phyloP scores from a whole-genome alignment of 2,329 filamentous ascomycete species.

The Zarea fungicola region DNA sequence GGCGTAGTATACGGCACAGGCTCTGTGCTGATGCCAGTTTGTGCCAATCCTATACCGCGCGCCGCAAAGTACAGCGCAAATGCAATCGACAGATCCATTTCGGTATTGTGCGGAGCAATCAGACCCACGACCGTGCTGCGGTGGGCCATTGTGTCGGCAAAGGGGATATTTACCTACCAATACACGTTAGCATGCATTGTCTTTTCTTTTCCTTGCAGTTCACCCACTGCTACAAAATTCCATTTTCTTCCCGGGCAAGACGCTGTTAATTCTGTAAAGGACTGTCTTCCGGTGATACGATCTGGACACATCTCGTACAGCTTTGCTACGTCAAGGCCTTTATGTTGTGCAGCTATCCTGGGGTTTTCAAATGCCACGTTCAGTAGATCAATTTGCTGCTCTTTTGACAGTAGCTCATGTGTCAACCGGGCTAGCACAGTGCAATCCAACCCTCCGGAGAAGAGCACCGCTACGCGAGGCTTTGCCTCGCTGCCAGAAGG shows the following conservation, averaged over 20 bases:
- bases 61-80: constrained; percentile 93
- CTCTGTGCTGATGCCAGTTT: constrained; percentile 23
- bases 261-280: constrained; percentile 66
- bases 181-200: constrained; percentile 11
- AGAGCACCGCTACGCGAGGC: constrained; percentile 69
- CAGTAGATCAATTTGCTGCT: constrained; percentile 75
- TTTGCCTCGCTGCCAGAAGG: constrained; percentile 33
- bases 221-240: constrained; percentile 70
- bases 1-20: constrained; percentile 54
- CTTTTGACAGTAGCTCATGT: constrained; percentile 66
- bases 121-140: constrained; percentile 65
- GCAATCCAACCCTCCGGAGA: constrained; percentile 93
- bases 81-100: constrained; percentile 97
- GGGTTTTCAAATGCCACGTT: constrained; percentile 98
- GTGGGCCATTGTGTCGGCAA: constrained; percentile 65
- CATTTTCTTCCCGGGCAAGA: constrained; percentile 68
- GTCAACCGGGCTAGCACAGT: constrained; percentile 76
- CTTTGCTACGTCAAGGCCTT: constrained; percentile 25
- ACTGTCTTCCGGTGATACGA: constrained; percentile 76
- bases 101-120: constrained; percentile 91
- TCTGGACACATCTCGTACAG: constrained; percentile 85
- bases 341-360: constrained; percentile 56
- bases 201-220: not conserved
- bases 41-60: constrained; percentile 57
- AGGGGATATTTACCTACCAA: constrained; percentile 70